Evolutionary conservation across 139 green algal genomes (phyloP), one percentile per base, ranked within the genome.

Genomic region (Chlorella sp.): DNA sequence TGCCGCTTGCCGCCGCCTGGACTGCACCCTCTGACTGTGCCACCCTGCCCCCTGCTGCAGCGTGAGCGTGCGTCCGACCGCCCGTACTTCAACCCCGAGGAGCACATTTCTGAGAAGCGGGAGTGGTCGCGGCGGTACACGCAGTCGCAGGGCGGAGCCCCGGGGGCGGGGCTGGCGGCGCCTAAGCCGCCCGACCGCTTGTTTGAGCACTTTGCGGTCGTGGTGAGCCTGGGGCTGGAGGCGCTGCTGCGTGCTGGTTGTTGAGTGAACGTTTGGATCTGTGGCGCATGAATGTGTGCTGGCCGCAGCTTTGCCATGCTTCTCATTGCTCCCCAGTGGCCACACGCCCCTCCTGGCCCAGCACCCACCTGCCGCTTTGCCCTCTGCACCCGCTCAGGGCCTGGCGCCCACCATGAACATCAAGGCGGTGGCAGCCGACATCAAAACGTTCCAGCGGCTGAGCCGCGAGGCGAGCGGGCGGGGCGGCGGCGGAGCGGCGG

Each of bases 141-240:
- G 40, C 60, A 80, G 78, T 64, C 40, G 60, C 34, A 64, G 78
- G 43, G 58, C 38, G 58, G 24, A 11, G 51, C 51, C 30, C 5
- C 38, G 17, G 38, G 67, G 44, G 1, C 24, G 51, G 51, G 51
- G 51, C 19, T 44, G 77, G 41, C 32, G 14, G 30, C 32, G 43
- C 32, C 17, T 41, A 51, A 26, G 32, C 32, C 48, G 30, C 77
- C 48, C 1, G 81, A 91, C 13, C 90, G 94, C 72, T 80, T 95
- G 24, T 93, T 92, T 72, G 94, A 97, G 84, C 86, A 92, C 72
- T 97, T 97, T 78, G 88, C 90, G 41, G 84, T 97, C 28, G 88
- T 95, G 86, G 94, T 96, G 76, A 69, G 92, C 64, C 19, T 2
- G 22, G 5, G 1, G 36, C 1, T 48, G 51, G 51, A 8, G 34